Conservation (phyloP, 2,329 filamentous ascomycete genomes). For the Ambrosiella cleistominuta region DNA sequence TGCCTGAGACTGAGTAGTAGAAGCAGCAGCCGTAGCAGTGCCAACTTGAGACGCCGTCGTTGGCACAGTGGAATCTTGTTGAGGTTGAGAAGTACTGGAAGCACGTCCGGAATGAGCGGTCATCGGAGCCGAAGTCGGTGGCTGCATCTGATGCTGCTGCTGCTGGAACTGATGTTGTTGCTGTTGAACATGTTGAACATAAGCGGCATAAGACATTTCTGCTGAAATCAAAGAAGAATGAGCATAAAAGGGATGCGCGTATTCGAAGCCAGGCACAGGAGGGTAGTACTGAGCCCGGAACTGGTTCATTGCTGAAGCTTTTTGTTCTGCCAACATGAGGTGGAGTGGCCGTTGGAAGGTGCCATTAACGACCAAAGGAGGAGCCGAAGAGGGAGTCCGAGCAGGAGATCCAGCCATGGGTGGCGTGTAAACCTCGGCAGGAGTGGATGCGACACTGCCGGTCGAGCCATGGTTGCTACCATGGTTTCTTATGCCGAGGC, state of each 20-base stretch:
- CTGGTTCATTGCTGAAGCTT: too few relatives aligned
- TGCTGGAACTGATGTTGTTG: background rate
- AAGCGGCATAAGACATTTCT: background rate
- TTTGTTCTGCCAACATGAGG: background rate
- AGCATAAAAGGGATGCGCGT: too few relatives aligned
- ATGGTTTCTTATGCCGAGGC: background rate
- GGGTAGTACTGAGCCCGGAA: too few relatives aligned
- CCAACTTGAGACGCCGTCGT: background rate
- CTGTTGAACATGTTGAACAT: background rate
- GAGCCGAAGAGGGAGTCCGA: constrained; percentile 1
- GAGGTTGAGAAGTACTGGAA: background rate
- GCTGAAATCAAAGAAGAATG: too few relatives aligned
- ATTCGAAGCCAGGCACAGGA: too few relatives aligned
- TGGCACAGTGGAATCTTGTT: background rate
- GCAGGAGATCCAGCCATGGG: background rate
- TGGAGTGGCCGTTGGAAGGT: constrained; percentile 1
- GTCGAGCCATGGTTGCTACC: background rate
- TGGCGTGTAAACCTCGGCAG: background rate
- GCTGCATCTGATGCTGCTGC: background rate
- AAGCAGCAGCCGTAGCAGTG: too few relatives aligned
- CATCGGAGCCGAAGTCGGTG: background rate
- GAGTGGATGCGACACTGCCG: constrained; percentile 7
- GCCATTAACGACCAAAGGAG: constrained; percentile 10
- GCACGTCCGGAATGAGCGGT: background rate
- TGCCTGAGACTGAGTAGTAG: background rate